These are phyloP conservation scores for Diplogelasinospora grovesii DNA, from an alignment of 495 filamentous ascomycete genomes.

Conservation along the genomic window DNA sequence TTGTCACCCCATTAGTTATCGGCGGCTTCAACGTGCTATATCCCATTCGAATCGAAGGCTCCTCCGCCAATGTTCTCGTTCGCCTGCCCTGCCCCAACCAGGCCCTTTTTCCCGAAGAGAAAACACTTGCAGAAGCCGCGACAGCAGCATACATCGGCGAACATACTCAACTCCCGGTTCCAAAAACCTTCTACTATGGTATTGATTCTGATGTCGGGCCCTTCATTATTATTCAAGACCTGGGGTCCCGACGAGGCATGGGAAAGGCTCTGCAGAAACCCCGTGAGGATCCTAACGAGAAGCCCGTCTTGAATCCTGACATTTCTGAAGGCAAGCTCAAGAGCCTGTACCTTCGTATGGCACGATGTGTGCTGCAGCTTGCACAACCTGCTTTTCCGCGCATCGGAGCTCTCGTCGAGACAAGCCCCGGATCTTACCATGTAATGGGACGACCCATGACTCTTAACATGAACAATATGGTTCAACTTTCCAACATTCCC, in stretches of 20 bases:
- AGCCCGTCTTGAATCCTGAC: slow-evolving; percentile 22
- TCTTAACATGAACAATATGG: slow-evolving; percentile 15
- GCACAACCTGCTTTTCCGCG: slow-evolving; percentile 15
- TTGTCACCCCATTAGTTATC: slow-evolving; percentile 10
- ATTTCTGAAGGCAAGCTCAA: slow-evolving; percentile 21
- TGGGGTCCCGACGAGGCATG: slow-evolving; percentile 20
- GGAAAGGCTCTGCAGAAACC: slow-evolving; percentile 19
- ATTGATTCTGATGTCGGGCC: slow-evolving; percentile 25
- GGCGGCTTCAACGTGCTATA: slow-evolving; percentile 20
- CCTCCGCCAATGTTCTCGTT: slow-evolving; percentile 8
- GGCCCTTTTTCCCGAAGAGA: slow-evolving; percentile 25
- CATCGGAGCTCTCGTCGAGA: slow-evolving; percentile 26
- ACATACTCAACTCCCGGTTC: slow-evolving; percentile 27
- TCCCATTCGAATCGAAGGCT: slow-evolving; percentile 7
- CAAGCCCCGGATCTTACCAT: not conserved
- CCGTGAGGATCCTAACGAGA: slow-evolving; percentile 7
- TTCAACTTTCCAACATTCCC: slow-evolving; percentile 8
- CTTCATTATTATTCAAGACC: slow-evolving; percentile 37
- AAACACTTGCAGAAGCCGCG: slow-evolving; percentile 27
- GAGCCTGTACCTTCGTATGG: slow-evolving; percentile 22
- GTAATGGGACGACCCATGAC: slow-evolving; percentile 12
- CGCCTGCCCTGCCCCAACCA: slow-evolving; percentile 8
- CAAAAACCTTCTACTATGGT: slow-evolving; percentile 19
- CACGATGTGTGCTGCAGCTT: slow-evolving; percentile 25
- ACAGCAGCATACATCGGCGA: slow-evolving; percentile 23